A percentile compares a stretch with the other conserved stretches of the same genome.
Evolutionary conservation across 2,329 filamentous ascomycete species (phyloP).

Genomic region (Fusarium sp.): DNA sequence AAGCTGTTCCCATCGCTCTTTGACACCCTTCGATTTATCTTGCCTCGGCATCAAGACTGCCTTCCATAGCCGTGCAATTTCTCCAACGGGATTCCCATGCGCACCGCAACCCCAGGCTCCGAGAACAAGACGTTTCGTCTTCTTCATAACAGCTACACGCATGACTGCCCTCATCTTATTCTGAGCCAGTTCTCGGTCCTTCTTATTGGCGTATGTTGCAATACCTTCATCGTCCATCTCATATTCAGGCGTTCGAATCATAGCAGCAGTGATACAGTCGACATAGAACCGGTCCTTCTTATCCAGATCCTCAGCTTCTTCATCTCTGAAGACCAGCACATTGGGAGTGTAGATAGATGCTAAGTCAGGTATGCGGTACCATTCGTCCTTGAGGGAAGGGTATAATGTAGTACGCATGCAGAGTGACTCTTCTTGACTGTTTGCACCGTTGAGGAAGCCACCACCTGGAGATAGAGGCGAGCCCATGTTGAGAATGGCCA

Average conservation of each 20-base stretch:
- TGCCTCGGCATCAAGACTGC: conserved; percentile 45
- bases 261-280: conserved; percentile 68
- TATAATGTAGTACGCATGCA: conserved; percentile 70
- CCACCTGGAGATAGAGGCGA: conserved; percentile 70
- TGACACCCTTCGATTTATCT: conserved; percentile 27
- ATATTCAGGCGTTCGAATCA: conserved; percentile 67
- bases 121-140: conserved; percentile 62
- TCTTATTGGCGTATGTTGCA: conserved; percentile 54
- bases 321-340: conserved; percentile 66
- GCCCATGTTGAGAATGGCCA: conserved; percentile 72
- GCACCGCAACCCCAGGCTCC: conserved; percentile 75
- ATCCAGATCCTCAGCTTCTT: conserved; percentile 48
- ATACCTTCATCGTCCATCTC: conserved; percentile 50
- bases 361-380: conserved; percentile 69
- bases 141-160: conserved; percentile 60
- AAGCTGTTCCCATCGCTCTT: conserved; percentile 38
- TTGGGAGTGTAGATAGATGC: conserved; percentile 68
- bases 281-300: conserved; percentile 67
- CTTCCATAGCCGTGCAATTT: conserved; percentile 66
- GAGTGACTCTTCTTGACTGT: conserved; percentile 70
- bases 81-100: conserved; percentile 69
- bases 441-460: conserved; percentile 69
- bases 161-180: conserved; percentile 69
- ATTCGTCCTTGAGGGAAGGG: conserved; percentile 66
- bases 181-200: conserved; percentile 62